Percentiles rank a stretch among this genome's conserved stretches.
Conservation (phyloP, 176 grass and related monocot genomes). For the Triticum timopheevii region DNA sequence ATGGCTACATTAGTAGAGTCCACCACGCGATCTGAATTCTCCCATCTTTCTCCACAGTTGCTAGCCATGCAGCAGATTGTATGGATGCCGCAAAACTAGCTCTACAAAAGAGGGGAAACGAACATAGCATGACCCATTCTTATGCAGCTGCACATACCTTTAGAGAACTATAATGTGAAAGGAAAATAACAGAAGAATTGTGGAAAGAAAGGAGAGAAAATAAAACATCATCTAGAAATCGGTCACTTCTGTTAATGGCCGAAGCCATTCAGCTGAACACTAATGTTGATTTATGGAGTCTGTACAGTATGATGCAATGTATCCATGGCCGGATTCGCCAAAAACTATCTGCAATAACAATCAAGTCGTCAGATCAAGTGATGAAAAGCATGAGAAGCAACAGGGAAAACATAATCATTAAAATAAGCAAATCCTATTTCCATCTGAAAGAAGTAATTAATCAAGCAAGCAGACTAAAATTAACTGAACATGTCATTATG, state of each 20-base stretch:
- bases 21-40: not conserved
- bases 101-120: not conserved
- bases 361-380: not conserved
- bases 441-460: not conserved
- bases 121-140: not conserved
- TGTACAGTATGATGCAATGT: constrained; percentile 4
- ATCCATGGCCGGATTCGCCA: not conserved
- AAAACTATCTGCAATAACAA: constrained; percentile 1
- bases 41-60: not conserved
- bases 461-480: not conserved
- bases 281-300: not conserved
- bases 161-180: too few species aligned
- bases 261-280: not conserved
- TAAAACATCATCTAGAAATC: not conserved
- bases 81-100: not conserved
- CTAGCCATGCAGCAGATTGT: not conserved
- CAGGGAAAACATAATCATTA: not conserved
- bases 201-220: not conserved
- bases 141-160: not conserved
- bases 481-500: not conserved
- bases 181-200: not conserved
- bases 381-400: not conserved
- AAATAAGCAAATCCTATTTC: not conserved
- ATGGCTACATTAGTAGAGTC: not conserved
- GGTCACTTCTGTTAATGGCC: not conserved